Conservation (phyloP, 75 land plant genomes). For the Picea glauca region DNA sequence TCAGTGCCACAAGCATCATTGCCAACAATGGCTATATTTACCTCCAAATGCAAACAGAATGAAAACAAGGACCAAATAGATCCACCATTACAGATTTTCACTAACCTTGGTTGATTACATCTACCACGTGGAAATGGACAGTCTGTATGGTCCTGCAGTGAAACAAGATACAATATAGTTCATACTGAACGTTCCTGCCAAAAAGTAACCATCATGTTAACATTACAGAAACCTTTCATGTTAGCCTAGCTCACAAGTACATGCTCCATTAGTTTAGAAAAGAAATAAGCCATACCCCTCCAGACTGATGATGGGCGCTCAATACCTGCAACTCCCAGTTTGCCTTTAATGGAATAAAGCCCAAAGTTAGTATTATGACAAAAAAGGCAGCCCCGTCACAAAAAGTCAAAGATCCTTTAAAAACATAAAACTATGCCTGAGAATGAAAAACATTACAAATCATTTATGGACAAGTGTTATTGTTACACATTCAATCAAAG, state of each 20-base stretch:
- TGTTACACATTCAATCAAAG: no score
- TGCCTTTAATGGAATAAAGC: conserved; percentile 45
- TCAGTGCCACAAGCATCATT: not conserved
- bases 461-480: no score
- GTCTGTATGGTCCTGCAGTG: conserved; percentile 94
- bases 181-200: conserved; percentile 90
- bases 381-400: no score
- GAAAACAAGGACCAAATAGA: not conserved
- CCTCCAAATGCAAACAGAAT: not conserved
- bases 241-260: not conserved
- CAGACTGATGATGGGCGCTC: conserved; percentile 98
- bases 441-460: no score
- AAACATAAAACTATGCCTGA: no score
- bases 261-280: not conserved
- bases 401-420: no score
- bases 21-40: not conserved
- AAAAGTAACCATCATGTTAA: conserved; percentile 7
- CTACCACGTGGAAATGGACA: conserved; percentile 97
- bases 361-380: no score
- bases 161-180: conserved; percentile 94
- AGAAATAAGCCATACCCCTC: conserved; percentile 64
- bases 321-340: conserved; percentile 94
- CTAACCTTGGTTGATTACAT: conserved; percentile 97
- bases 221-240: conserved; percentile 1
- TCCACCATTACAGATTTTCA: not conserved